Evolutionary conservation across 139 green algal species (phyloP).

Genomic region (Chloropicon primus): DNA sequence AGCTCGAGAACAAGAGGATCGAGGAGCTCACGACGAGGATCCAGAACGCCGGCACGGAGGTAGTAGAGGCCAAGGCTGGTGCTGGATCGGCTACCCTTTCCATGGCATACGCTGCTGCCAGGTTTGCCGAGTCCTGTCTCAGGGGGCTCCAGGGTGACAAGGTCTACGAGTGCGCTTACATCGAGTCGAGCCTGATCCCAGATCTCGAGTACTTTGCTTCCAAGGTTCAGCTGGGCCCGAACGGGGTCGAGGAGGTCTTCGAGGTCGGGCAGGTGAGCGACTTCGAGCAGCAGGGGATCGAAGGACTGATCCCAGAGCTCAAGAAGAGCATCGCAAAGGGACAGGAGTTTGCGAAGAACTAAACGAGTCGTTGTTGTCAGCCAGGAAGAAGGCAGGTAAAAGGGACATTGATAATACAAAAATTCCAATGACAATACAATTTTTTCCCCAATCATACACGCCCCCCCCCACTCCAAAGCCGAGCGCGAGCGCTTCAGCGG

Average conservation of each 20-base stretch:
- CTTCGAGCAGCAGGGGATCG: constrained; percentile 44
- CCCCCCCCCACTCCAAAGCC: no score
- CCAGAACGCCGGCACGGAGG: constrained; percentile 95
- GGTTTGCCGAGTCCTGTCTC: constrained; percentile 64
- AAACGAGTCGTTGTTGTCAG: not conserved
- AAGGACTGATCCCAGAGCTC: constrained; percentile 59
- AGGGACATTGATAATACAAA: no score
- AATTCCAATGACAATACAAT: no score
- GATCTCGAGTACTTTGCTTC: constrained; percentile 57
- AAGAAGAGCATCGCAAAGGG: constrained; percentile 68
- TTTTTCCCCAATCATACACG: no score
- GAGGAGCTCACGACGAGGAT: constrained; percentile 68
- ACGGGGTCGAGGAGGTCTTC: constrained; percentile 64
- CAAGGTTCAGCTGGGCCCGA: constrained; percentile 48
- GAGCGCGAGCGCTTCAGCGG: not conserved
- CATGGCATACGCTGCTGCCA: constrained; percentile 49
- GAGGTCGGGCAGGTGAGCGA: constrained; percentile 55
- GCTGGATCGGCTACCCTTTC: not conserved
- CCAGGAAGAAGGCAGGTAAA: no score
- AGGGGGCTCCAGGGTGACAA: constrained; percentile 51
- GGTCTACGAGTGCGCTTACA: constrained; percentile 47
- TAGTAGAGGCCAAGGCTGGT: constrained; percentile 86
- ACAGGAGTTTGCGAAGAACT: constrained; percentile 54
- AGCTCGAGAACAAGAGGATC: constrained; percentile 69
- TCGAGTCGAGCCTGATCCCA: constrained; percentile 33